A percentile compares a stretch with the other conserved stretches of the same genome.
Conservation (phyloP, 2,329 filamentous ascomycete genomes). For the Claviceps pazoutovae region DNA sequence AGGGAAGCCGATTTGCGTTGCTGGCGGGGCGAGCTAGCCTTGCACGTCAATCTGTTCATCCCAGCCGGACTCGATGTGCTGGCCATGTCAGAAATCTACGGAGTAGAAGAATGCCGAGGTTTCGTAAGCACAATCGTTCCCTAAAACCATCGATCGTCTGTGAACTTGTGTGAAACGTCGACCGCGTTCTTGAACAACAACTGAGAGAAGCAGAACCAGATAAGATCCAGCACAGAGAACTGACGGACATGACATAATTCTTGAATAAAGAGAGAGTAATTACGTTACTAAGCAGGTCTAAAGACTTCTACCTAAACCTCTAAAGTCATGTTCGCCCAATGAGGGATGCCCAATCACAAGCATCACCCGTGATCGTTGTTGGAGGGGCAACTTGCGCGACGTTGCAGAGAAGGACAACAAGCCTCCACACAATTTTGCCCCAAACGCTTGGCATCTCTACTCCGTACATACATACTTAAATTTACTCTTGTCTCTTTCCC, state of each 20-base stretch:
- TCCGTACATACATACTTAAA: too few relatives aligned
- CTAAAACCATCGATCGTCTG: neutral
- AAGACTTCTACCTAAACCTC: neutral
- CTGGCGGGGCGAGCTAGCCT: constrained; percentile 1
- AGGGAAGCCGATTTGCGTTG: neutral
- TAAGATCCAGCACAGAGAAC: neutral
- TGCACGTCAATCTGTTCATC: neutral
- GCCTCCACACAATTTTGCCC: too few relatives aligned
- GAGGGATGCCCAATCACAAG: neutral
- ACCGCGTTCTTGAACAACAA: too few relatives aligned
- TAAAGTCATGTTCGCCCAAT: neutral
- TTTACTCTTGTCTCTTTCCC: neutral
- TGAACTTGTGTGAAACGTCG: too few relatives aligned
- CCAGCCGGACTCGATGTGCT: neutral
- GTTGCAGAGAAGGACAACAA: neutral
- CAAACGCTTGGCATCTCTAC: too few relatives aligned
- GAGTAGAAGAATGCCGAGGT: neutral
- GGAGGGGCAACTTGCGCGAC: neutral
- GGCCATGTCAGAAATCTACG: neutral
- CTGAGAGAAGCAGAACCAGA: neutral
- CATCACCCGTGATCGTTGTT: neutral
- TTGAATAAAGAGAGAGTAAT: too few relatives aligned
- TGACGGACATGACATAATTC: too few relatives aligned
- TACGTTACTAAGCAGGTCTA: too few relatives aligned
- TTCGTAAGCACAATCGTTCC: neutral